Base-by-base conservation (phyloP, 2,329 filamentous ascomycete genomes). In the Tolypocladium endophyticum region DNA sequence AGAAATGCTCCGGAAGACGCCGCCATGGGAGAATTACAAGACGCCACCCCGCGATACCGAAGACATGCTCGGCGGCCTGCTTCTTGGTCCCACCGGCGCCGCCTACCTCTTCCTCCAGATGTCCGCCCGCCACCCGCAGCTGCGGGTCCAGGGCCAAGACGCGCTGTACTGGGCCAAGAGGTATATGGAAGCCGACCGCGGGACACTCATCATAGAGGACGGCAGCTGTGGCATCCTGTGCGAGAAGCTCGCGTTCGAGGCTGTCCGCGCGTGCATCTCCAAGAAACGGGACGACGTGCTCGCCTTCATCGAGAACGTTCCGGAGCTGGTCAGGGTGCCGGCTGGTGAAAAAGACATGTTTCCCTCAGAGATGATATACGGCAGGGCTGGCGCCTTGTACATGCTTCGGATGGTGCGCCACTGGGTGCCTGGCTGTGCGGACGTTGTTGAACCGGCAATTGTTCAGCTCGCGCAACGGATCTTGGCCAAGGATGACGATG, bases 331-430 rank as follows among this genome's bases (percentile, higher is more conserved):
- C 23, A 58, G 63, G 1, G 62, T 62, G 33, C 56, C 59, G 2
- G 60, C 65, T n/a, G 67, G 67, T 2, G 57, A 35, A 6, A 33
- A 57, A 16, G 79, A 80, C 33, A 77, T 72, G 1, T 77, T 74
- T 41, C 68, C 72, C 1, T 84, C 87, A 58, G 87, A 90, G 67
- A 81, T 86, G 70, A 73, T 88, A 7, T 85, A 87, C 68, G 88
- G 88, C 7, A 79, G 86, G 14, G 84, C 87, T 1, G 87, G 87
- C 0, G 82, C 85, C 58, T 75, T 90, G 30, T 90, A 89, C 68
- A 74, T 89, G 52, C 77, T 90, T 47, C 79, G 88, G 0, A 73
- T 89, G 60, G 82, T 88, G 39, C 81, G 80, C 28, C 77, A 79
- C 35, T 80, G 79, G 62, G 82, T 88, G 54, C 71, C 77, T 0